phyloP scores from a whole-genome alignment of 2,329 filamentous ascomycete species.

The Xylaria hypoxylon region DNA sequence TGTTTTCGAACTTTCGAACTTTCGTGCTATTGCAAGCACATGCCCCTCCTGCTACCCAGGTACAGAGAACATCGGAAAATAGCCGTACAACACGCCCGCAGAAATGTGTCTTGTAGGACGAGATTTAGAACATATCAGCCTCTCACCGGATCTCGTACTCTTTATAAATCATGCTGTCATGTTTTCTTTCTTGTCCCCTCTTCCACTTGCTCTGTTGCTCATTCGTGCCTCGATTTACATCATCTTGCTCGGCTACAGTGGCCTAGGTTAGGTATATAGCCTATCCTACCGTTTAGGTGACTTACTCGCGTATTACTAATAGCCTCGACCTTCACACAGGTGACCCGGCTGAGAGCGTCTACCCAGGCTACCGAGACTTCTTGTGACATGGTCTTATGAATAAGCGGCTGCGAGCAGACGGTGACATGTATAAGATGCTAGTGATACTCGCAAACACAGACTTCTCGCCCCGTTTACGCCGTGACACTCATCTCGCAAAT shows the following conservation, averaged over 20 bases:
- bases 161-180: not conserved
- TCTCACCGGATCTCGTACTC: not conserved
- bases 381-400: conserved; percentile 29
- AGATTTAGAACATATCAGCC: not conserved
- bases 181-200: not conserved
- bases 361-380: conserved; percentile 15
- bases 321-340: not conserved
- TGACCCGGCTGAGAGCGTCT: not conserved
- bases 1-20: too few species aligned
- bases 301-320: not conserved
- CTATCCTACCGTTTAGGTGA: not conserved
- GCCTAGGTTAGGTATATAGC: not conserved
- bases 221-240: too few species aligned
- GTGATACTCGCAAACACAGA: conserved; percentile 8
- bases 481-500: conserved; percentile 20
- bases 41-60: too few species aligned
- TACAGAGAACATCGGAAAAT: not conserved
- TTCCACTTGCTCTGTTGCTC: not conserved
- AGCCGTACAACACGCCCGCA: not conserved
- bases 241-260: not conserved
- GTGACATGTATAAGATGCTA: not conserved
- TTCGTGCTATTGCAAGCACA: too few species aligned
- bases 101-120: not conserved
- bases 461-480: conserved; percentile 5
- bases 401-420: conserved; percentile 15